These are phyloP conservation scores for Marsdenia floribunda DNA, from an alignment of 257 asterid genomes.

Conservation along the genomic window DNA sequence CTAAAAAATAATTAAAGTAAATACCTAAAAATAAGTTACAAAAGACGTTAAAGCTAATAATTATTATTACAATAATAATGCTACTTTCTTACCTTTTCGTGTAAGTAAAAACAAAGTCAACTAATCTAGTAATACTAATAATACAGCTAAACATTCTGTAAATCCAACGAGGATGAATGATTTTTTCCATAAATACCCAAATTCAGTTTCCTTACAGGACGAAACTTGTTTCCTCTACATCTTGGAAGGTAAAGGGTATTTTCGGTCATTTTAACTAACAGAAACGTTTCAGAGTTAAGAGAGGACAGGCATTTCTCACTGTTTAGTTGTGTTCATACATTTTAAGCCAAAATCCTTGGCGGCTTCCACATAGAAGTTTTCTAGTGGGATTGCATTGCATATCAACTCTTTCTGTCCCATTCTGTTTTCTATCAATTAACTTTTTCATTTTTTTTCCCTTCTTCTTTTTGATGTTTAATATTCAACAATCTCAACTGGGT, in stretches of 20 bases:
- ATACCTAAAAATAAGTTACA: no score
- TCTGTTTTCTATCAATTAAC: neutral
- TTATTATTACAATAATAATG: no score
- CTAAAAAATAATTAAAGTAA: no score
- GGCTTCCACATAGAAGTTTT: constrained; percentile 23
- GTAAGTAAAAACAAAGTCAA: neutral
- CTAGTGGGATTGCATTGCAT: neutral
- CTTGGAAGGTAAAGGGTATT: neutral
- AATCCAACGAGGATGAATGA: neutral
- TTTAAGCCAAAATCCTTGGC: constrained; percentile 36
- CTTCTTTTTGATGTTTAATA: neutral
- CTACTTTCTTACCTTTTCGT: no score
- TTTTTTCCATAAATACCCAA: neutral
- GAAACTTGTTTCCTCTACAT: neutral
- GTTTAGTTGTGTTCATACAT: constrained; percentile 21
- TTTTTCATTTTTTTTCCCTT: no score
- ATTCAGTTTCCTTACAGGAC: neutral
- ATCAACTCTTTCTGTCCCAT: neutral
- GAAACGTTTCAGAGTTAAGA: neutral
- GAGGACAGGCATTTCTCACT: neutral
- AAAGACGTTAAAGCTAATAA: no score
- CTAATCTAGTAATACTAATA: neutral
- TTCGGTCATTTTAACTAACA: neutral
- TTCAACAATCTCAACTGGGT: constrained; percentile 15
- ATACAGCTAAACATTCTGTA: neutral